Evolutionary conservation across 305 asterid genomes (phyloP).

Genomic region (Fraxinus sp.): DNA sequence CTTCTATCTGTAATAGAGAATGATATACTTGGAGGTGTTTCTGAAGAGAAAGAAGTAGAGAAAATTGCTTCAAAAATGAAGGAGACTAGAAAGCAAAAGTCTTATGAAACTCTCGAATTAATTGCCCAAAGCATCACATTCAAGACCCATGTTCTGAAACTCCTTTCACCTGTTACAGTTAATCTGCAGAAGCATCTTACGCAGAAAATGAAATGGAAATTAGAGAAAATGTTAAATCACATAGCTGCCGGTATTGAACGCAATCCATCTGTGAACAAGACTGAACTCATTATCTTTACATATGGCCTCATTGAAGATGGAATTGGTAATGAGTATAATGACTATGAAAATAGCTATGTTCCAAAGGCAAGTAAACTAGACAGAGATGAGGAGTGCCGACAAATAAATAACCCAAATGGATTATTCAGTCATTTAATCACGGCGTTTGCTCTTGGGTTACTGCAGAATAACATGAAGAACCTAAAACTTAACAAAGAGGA

Average conservation of each 20-base stretch:
- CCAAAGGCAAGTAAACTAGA: slow-evolving; percentile 27
- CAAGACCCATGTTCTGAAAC: slow-evolving; percentile 71
- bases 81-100: slow-evolving; percentile 90
- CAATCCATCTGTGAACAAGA: slow-evolving; percentile 75
- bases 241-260: slow-evolving; percentile 77
- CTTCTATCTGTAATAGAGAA: slow-evolving; percentile 67
- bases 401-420: slow-evolving; percentile 32
- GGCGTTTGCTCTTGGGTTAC: slow-evolving; percentile 72
- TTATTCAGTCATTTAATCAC: slow-evolving; percentile 63
- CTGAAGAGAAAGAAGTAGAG: slow-evolving; percentile 96
- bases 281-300: slow-evolving; percentile 63
- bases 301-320: slow-evolving; percentile 74
- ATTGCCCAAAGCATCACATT: slow-evolving; percentile 79
- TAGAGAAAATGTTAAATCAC: slow-evolving; percentile 78
- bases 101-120: slow-evolving; percentile 81
- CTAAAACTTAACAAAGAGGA: slow-evolving; percentile 56
- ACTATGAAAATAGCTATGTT: slow-evolving; percentile 28
- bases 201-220: slow-evolving; percentile 65
- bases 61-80: slow-evolving; percentile 96
- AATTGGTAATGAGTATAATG: slow-evolving; percentile 42
- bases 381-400: slow-evolving; percentile 33
- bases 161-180: slow-evolving; percentile 68
- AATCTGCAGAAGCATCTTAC: slow-evolving; percentile 70
- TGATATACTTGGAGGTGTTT: slow-evolving; percentile 90
- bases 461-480: slow-evolving; percentile 67